Evolutionary conservation across 768 basidiomycete genomes (phyloP).

Genomic region (Agaricus blazei): DNA sequence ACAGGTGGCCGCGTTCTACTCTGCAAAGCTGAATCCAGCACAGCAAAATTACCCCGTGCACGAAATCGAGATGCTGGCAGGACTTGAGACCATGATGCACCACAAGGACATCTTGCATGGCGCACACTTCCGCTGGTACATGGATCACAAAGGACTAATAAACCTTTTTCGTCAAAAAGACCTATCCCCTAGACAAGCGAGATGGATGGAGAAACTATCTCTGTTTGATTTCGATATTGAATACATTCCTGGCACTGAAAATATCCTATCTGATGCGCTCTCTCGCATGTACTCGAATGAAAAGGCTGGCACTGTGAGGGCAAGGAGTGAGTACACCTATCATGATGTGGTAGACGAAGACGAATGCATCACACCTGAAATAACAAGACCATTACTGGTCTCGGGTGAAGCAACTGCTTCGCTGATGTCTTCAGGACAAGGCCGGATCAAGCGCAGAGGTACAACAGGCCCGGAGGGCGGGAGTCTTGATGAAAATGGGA

Average conservation of each 20-base stretch:
- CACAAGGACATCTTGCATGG: slow-evolving; percentile 27
- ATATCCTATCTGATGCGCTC: slow-evolving; percentile 26
- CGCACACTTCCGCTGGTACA: slow-evolving; percentile 20
- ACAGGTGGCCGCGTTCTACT: slow-evolving; percentile 26
- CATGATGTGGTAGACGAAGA: slow-evolving; percentile 16
- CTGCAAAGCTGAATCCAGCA: slow-evolving; percentile 27
- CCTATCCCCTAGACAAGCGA: slow-evolving; percentile 26
- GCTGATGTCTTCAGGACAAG: too few species aligned
- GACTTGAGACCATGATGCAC: slow-evolving; percentile 26
- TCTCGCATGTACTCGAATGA: slow-evolving; percentile 21
- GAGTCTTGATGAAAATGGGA: too few species aligned
- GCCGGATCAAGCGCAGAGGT: too few species aligned
- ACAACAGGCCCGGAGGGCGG: too few species aligned
- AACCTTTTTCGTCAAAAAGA: slow-evolving; percentile 25
- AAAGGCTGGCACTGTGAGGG: slow-evolving; percentile 12
- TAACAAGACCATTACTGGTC: slow-evolving; percentile 9
- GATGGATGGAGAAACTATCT: slow-evolving; percentile 29
- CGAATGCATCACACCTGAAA: neutral
- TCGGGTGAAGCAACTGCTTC: slow-evolving; percentile 1
- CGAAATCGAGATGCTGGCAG: slow-evolving; percentile 32
- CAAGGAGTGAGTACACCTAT: slow-evolving; percentile 15
- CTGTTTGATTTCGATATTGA: slow-evolving; percentile 17
- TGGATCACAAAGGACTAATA: slow-evolving; percentile 24
- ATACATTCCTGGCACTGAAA: slow-evolving; percentile 21
- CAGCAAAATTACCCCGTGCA: slow-evolving; percentile 37